Evolutionary conservation across 495 filamentous ascomycete species (phyloP).

Genomic region (Xylaria curta): DNA sequence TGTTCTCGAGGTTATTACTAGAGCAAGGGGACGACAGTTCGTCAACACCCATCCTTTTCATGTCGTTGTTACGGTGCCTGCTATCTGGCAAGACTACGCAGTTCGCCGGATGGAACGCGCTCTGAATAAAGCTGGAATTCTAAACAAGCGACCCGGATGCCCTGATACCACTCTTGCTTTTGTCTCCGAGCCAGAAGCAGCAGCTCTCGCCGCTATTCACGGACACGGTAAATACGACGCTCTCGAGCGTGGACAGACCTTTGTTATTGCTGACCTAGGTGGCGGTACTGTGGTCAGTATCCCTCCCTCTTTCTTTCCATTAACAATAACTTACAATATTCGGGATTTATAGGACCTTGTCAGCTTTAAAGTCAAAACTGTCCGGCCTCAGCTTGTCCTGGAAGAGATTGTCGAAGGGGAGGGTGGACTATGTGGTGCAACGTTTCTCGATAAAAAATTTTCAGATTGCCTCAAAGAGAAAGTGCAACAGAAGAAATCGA

Average conservation of each 20-base stretch:
- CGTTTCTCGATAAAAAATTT: constrained; percentile 18
- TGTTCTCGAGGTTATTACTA: neutral
- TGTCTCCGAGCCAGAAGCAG: constrained; percentile 40
- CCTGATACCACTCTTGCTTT: constrained; percentile 29
- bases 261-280: constrained; percentile 16
- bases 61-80: constrained; percentile 38
- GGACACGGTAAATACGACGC: neutral
- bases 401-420: constrained; percentile 20
- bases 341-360: constrained; percentile 10
- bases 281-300: constrained; percentile 18
- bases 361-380: constrained; percentile 7
- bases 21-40: neutral
- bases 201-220: constrained; percentile 28
- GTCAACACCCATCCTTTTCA: constrained; percentile 26
- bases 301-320: neutral
- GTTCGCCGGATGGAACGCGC: constrained; percentile 30
- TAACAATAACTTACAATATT: neutral
- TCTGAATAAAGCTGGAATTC: constrained; percentile 30
- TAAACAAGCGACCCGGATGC: constrained; percentile 15
- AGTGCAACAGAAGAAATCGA: neutral
- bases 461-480: neutral
- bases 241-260: constrained; percentile 2
- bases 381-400: neutral
- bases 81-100: constrained; percentile 40
- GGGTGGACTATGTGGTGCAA: constrained; percentile 13